Evolutionary conservation across 768 basidiomycete species (phyloP).

Genomic region (Podaxis pistillaris): DNA sequence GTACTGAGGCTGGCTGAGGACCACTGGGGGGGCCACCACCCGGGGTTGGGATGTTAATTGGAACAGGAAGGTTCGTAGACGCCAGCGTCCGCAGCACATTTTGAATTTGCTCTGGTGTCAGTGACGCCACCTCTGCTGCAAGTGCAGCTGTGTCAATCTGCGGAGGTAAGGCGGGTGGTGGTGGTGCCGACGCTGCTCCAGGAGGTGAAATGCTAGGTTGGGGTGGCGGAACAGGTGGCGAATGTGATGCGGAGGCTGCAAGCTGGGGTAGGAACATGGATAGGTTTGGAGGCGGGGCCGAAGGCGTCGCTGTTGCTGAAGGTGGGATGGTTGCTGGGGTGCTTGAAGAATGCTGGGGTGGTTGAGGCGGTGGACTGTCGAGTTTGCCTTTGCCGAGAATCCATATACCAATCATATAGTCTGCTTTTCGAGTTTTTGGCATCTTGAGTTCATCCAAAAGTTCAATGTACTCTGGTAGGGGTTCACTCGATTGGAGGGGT

Average conservation of each 20-base stretch:
- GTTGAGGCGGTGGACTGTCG: constrained; percentile 37
- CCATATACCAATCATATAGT: constrained; percentile 81
- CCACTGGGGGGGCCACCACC: constrained; percentile 16
- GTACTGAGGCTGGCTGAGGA: constrained; percentile 13
- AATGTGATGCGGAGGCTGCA: not conserved
- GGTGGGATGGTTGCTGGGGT: constrained; percentile 20
- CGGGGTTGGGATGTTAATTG: constrained; percentile 22
- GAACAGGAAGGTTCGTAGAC: constrained; percentile 26
- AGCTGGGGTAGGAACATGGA: constrained; percentile 14
- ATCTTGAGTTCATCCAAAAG: constrained; percentile 74
- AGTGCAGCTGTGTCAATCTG: constrained; percentile 43
- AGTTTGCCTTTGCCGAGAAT: constrained; percentile 83
- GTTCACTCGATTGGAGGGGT: constrained; percentile 62
- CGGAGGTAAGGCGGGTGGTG: constrained; percentile 19
- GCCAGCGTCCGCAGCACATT: constrained; percentile 61
- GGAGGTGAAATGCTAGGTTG: not conserved
- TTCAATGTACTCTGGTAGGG: constrained; percentile 84
- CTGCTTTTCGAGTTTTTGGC: constrained; percentile 57
- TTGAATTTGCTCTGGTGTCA: constrained; percentile 78
- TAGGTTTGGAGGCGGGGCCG: constrained; percentile 16
- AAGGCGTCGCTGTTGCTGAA: constrained; percentile 21
- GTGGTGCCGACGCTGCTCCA: constrained; percentile 17
- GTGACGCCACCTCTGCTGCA: constrained; percentile 67
- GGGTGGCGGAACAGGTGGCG: constrained; percentile 1
- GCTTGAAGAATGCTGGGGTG: constrained; percentile 10